Percentiles rank a stretch among this genome's conserved stretches.
Evolutionary conservation across 257 asterid species (phyloP).

Genomic region (Solanum ahanhuiri): DNA sequence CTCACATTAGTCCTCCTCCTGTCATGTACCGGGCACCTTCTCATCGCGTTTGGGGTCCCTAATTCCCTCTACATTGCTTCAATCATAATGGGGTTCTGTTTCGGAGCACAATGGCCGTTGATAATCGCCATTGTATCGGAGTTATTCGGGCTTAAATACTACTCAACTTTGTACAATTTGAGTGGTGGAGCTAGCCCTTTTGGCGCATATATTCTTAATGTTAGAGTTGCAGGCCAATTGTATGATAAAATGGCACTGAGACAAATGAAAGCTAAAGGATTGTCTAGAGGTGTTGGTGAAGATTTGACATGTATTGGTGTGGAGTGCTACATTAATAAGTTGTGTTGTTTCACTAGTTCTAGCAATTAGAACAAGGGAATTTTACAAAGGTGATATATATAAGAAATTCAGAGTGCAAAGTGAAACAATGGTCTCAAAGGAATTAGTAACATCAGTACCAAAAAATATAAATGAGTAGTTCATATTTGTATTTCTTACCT

Average conservation of each 20-base stretch:
- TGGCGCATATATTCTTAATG: conserved; percentile 44
- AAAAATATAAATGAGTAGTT: not conserved
- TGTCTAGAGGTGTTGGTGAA: conserved; percentile 13
- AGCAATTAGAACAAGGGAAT: conserved; percentile 40
- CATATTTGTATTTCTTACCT: not conserved
- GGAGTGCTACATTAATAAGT: conserved; percentile 35
- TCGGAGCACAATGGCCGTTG: conserved; percentile 28
- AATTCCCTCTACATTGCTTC: conserved; percentile 34
- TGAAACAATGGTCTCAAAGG: not conserved
- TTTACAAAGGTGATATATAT: conserved; percentile 46
- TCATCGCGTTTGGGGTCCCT: conserved; percentile 43
- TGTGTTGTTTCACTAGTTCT: conserved; percentile 26
- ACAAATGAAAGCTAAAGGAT: conserved; percentile 32
- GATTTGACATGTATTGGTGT: conserved; percentile 46
- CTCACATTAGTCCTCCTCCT: conserved; percentile 10
- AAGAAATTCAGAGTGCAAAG: conserved; percentile 39
- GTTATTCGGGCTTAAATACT: conserved; percentile 39
- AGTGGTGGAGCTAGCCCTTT: conserved; percentile 51
- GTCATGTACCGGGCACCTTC: conserved; percentile 41
- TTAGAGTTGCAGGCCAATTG: conserved; percentile 1
- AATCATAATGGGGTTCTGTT: conserved; percentile 26
- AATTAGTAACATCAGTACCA: not conserved
- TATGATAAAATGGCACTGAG: conserved; percentile 37
- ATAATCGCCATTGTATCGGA: conserved; percentile 47
- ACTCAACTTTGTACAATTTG: conserved; percentile 39